Percentiles rank a stretch among this genome's conserved stretches.
Evolutionary conservation across 192 early-diverging fungal species (phyloP).

Genomic region (Borealophlyctis nickersoniae): DNA sequence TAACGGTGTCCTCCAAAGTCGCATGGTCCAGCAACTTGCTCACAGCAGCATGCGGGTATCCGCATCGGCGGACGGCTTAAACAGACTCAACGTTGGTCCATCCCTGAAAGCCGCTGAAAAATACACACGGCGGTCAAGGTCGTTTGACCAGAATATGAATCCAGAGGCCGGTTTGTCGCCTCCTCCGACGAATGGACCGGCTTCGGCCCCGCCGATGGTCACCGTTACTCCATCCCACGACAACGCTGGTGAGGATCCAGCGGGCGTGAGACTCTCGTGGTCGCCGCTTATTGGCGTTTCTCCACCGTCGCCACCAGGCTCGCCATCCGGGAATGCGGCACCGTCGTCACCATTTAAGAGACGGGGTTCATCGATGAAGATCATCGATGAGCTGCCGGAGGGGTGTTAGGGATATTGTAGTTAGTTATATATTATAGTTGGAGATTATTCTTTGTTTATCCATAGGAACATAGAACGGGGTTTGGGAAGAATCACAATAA

Average conservation of each 20-base stretch:
- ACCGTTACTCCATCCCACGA: background rate
- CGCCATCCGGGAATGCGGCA: background rate
- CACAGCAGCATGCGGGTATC: slow-evolving; percentile 7
- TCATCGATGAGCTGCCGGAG: slow-evolving; percentile 22
- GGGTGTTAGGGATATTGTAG: too few relatives aligned
- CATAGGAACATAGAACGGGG: too few relatives aligned
- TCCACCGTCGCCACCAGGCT: slow-evolving; percentile 1
- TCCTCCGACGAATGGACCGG: background rate
- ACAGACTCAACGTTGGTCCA: background rate
- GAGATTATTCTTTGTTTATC: too few relatives aligned
- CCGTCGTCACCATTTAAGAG: background rate
- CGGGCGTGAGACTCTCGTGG: background rate
- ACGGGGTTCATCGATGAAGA: slow-evolving; percentile 19
- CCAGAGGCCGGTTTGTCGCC: background rate
- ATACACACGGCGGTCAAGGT: background rate
- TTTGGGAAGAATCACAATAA: too few relatives aligned
- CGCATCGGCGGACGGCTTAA: slow-evolving; percentile 16
- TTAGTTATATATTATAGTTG: too few relatives aligned
- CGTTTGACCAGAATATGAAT: slow-evolving; percentile 7
- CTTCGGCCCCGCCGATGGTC: background rate
- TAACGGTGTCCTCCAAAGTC: slow-evolving; percentile 9
- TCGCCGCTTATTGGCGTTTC: background rate
- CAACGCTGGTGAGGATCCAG: background rate
- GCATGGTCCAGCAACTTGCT: background rate
- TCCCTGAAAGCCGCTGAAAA: background rate